These are phyloP conservation scores for Ceratobasidium sp. DNA, from an alignment of 1,284 basidiomycete genomes.

Conservation along the genomic window DNA sequence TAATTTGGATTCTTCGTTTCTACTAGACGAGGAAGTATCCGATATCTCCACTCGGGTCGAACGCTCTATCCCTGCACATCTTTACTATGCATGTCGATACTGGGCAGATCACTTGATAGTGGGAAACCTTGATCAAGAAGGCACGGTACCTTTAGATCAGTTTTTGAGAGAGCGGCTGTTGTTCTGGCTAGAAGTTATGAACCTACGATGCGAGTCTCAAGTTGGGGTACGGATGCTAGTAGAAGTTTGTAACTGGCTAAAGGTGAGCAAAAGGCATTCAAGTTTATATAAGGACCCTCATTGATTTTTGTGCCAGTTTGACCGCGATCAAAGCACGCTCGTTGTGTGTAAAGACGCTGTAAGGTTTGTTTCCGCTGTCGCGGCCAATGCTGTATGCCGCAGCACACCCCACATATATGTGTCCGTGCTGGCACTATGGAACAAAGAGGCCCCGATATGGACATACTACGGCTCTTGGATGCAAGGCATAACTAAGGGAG, in stretches of 20 bases:
- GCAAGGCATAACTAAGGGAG: not conserved
- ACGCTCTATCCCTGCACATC: not conserved
- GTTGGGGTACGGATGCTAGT: not conserved
- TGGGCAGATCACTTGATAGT: too few relatives aligned
- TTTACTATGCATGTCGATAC: not conserved
- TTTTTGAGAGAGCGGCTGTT: not conserved
- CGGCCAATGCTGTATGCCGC: not conserved
- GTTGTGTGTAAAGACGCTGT: not conserved
- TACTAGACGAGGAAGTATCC: not conserved
- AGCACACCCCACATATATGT: conserved; percentile 9
- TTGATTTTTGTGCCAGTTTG: too few relatives aligned
- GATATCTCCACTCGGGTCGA: not conserved
- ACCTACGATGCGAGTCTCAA: not conserved
- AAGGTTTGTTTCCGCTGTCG: not conserved
- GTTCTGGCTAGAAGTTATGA: not conserved
- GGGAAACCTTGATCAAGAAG: too few relatives aligned
- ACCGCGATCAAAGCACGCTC: too few relatives aligned
- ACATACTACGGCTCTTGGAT: not conserved
- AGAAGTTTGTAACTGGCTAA: not conserved
- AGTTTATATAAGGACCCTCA: not conserved
- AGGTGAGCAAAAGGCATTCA: not conserved
- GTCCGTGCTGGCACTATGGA: not conserved
- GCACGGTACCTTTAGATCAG: too few relatives aligned
- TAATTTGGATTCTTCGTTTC: not conserved
- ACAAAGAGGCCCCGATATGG: not conserved